phyloP scores from a whole-genome alignment of 768 basidiomycete genomes.

The Pisolithus microcarpus region DNA sequence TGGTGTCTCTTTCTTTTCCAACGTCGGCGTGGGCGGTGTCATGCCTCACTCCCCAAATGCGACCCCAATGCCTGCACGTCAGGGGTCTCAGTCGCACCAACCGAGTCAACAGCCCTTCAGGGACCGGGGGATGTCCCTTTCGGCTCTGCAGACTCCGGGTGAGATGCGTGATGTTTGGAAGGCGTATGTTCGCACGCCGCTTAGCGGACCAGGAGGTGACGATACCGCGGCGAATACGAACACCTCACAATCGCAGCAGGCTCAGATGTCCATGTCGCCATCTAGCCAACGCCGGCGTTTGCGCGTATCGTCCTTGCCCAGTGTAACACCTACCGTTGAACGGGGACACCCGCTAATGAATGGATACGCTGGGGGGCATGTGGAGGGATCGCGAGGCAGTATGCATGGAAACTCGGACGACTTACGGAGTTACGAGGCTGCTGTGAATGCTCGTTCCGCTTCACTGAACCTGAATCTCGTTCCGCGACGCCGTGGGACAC shows the following conservation, averaged over 20 bases:
- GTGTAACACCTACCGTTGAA: slow-evolving; percentile 52
- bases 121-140: slow-evolving; percentile 20
- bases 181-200: slow-evolving; percentile 64
- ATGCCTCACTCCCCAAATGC: slow-evolving; percentile 36
- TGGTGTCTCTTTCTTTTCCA: slow-evolving; percentile 57
- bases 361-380: slow-evolving; percentile 14
- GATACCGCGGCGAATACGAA: slow-evolving; percentile 6
- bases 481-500: slow-evolving; percentile 31
- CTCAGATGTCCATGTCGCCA: slow-evolving; percentile 23
- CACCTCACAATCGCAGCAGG: slow-evolving; percentile 4
- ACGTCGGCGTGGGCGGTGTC: slow-evolving; percentile 15
- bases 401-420: slow-evolving; percentile 50
- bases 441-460: slow-evolving; percentile 62
- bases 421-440: slow-evolving; percentile 65
- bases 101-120: slow-evolving; percentile 7
- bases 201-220: slow-evolving; percentile 29
- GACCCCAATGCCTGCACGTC: slow-evolving; percentile 39
- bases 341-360: slow-evolving; percentile 16
- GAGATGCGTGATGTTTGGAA: slow-evolving; percentile 71
- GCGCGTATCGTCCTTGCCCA: slow-evolving; percentile 63
- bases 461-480: slow-evolving; percentile 52
- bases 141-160: slow-evolving; percentile 27
- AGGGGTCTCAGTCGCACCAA: slow-evolving; percentile 11
- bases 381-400: slow-evolving; percentile 33
- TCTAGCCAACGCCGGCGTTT: slow-evolving; percentile 33